Conservation (phyloP, 2,329 filamentous ascomycete species). For the Fusarium aywerte region DNA sequence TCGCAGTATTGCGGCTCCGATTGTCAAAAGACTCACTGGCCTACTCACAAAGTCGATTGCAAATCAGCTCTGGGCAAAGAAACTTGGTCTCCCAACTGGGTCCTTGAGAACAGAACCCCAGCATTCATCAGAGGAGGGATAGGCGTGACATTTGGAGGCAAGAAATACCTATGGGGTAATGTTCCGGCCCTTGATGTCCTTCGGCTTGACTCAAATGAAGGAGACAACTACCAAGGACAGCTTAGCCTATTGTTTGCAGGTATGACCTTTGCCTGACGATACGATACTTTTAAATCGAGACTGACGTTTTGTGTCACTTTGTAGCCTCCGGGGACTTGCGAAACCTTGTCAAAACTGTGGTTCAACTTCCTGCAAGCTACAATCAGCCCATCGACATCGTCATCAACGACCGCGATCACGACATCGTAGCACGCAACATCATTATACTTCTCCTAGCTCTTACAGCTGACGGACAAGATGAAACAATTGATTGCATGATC, state of each 20-base stretch:
- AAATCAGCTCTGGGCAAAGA: neutral
- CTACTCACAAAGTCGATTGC: neutral
- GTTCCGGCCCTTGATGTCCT: conserved; percentile 24
- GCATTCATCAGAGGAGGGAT: neutral
- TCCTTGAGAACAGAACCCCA: neutral
- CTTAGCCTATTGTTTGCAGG: conserved; percentile 22
- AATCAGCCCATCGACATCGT: neutral
- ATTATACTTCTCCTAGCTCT: conserved; percentile 15
- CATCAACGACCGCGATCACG: conserved; percentile 20
- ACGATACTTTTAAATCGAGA: too few relatives aligned
- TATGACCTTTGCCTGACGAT: neutral
- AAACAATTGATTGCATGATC: conserved; percentile 9
- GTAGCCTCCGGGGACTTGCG: conserved; percentile 23
- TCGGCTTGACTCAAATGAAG: conserved; percentile 14
- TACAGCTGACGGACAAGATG: neutral
- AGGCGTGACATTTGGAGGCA: neutral
- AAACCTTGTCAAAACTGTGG: conserved; percentile 17
- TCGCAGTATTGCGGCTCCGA: conserved; percentile 11
- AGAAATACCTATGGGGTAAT: conserved; percentile 15
- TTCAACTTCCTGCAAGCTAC: neutral
- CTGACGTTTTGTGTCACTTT: neutral
- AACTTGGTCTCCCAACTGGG: conserved; percentile 1
- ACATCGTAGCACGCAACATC: conserved; percentile 18
- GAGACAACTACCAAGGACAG: neutral
- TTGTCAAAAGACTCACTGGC: conserved; percentile 6